phyloP scores from a whole-genome alignment of 257 asterid genomes.

The Handroanthus guayacan region DNA sequence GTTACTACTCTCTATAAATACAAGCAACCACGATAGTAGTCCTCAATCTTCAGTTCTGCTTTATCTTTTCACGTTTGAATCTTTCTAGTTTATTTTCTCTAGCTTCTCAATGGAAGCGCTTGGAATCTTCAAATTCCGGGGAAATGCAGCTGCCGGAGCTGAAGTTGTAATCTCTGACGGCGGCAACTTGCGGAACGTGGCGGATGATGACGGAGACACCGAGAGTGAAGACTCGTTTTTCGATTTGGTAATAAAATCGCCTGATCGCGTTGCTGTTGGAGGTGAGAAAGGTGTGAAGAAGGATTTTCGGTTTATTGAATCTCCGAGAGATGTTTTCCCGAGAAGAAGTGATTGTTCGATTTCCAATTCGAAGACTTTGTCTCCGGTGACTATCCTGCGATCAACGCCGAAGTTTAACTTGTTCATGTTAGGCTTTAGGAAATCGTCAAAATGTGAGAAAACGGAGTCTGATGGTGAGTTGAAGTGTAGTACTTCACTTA shows the following conservation, averaged over 20 bases:
- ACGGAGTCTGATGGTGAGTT: constrained; percentile 30
- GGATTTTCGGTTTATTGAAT: constrained; percentile 43
- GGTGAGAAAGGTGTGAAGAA: constrained; percentile 14
- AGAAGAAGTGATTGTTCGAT: constrained; percentile 35
- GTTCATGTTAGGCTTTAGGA: constrained; percentile 59
- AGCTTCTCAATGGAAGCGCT: constrained; percentile 54
- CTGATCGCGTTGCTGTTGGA: constrained; percentile 30
- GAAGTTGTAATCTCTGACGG: constrained; percentile 30
- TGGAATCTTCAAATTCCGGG: constrained; percentile 61
- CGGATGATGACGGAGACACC: constrained; percentile 38
- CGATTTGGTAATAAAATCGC: constrained; percentile 67
- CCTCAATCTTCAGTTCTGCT: constrained; percentile 12
- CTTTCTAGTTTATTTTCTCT: not conserved
- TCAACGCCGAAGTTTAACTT: constrained; percentile 68
- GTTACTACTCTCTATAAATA: constrained; percentile 13
- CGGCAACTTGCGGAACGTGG: constrained; percentile 30
- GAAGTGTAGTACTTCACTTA: constrained; percentile 19
- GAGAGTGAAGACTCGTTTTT: constrained; percentile 73
- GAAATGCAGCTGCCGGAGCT: constrained; percentile 40
- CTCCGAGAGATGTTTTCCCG: constrained; percentile 48
- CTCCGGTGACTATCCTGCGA: constrained; percentile 60
- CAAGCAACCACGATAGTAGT: not conserved
- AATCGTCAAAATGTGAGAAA: constrained; percentile 53
- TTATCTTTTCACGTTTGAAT: not conserved
- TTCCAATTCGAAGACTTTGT: constrained; percentile 43